phyloP scores from a whole-genome alignment of 148 eudicot species.

The Vaccinium myrtillus region DNA sequence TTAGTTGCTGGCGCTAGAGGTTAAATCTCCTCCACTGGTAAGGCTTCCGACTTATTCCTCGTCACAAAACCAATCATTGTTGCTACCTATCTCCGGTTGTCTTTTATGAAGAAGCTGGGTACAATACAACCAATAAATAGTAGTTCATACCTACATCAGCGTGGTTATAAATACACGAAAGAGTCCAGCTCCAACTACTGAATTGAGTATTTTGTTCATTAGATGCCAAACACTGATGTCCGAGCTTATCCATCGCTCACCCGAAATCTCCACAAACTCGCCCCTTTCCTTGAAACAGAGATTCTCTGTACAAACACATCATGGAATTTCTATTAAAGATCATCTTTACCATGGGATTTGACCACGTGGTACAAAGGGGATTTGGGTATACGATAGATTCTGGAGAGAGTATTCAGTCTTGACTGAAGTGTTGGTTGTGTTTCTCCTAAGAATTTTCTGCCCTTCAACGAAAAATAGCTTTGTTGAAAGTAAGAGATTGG shows the following conservation, averaged over 20 bases:
- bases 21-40: not conserved
- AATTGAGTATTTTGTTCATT: too few relatives aligned
- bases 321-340: not conserved
- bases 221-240: not conserved
- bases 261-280: slow-evolving; percentile 13
- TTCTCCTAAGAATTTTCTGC: not conserved
- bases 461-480: not conserved
- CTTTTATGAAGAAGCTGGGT: too few relatives aligned
- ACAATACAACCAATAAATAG: too few relatives aligned
- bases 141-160: too few relatives aligned
- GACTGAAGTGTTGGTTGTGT: not conserved
- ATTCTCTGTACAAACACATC: not conserved
- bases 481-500: not conserved
- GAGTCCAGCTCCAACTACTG: too few relatives aligned
- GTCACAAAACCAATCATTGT: too few relatives aligned
- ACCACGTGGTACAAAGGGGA: not conserved
- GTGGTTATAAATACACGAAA: too few relatives aligned
- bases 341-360: slow-evolving; percentile 1
- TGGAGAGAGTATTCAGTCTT: not conserved
- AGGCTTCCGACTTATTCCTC: slow-evolving; percentile 7
- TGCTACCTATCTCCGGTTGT: too few relatives aligned
- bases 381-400: not conserved
- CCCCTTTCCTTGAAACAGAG: slow-evolving; percentile 15
- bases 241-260: not conserved
- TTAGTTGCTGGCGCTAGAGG: not conserved